phyloP scores from a whole-genome alignment of 345 rosid species.

The Mangifera indica region DNA sequence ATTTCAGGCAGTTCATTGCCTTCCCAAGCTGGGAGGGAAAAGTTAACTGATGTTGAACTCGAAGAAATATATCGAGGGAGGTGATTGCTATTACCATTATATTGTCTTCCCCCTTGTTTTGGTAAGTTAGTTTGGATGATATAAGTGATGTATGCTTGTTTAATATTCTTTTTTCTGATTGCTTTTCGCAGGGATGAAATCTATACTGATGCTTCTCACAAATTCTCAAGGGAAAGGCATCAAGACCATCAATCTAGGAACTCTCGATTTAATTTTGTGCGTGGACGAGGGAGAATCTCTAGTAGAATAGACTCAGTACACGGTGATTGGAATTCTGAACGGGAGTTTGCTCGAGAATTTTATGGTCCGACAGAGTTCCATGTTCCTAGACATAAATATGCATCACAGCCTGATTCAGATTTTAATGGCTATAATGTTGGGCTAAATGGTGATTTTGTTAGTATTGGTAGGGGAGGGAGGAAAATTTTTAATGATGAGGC shows the following conservation, averaged over 20 bases:
- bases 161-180: conserved; percentile 15
- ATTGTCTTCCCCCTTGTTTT: conserved; percentile 14
- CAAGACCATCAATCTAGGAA: conserved; percentile 49
- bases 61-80: conserved; percentile 67
- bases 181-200: conserved; percentile 49
- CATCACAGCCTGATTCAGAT: conserved; percentile 45
- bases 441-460: conserved; percentile 46
- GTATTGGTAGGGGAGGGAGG: conserved; percentile 63
- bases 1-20: conserved; percentile 47
- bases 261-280: conserved; percentile 49
- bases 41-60: conserved; percentile 53
- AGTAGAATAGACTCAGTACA: conserved; percentile 39
- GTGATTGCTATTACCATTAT: conserved; percentile 49
- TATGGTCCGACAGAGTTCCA: conserved; percentile 35
- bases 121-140: neutral
- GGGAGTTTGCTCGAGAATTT: conserved; percentile 41
- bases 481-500: conserved; percentile 43
- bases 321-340: conserved; percentile 52
- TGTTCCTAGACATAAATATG: conserved; percentile 40
- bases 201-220: conserved; percentile 35
- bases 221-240: conserved; percentile 54
- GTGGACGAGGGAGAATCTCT: conserved; percentile 65
- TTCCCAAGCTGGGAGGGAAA: conserved; percentile 47
- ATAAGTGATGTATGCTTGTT: neutral
- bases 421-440: conserved; percentile 49